Evolutionary conservation across 495 filamentous ascomycete species (phyloP).

Genomic region (Hyaloscypha hepaticicola): DNA sequence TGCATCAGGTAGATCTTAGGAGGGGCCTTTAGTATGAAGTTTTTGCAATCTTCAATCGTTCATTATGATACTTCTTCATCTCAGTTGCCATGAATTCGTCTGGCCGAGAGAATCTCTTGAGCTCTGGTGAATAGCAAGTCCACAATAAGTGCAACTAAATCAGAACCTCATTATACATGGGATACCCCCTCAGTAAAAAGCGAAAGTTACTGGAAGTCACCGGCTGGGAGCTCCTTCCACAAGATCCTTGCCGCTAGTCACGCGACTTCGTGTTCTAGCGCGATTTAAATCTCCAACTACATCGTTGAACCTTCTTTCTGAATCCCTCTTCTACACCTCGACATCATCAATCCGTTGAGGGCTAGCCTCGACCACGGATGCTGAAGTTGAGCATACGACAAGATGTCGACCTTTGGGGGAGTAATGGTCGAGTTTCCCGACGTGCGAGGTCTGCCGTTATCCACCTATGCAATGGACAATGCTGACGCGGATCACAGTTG

Average conservation of each 20-base stretch:
- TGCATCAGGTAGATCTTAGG: neutral
- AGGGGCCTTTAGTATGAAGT: neutral
- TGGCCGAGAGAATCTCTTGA: too few species aligned
- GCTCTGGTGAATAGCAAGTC: too few species aligned
- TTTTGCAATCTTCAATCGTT: neutral
- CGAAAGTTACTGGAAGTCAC: too few species aligned
- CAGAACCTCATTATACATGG: too few species aligned
- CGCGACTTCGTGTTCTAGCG: neutral
- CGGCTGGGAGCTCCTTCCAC: too few species aligned
- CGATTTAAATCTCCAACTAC: neutral
- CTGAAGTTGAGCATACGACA: neutral
- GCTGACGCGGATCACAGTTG: slow-evolving; percentile 46
- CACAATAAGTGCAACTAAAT: too few species aligned
- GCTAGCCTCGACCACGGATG: neutral
- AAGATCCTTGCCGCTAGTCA: too few species aligned
- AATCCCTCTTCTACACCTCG: neutral
- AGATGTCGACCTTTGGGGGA: slow-evolving; percentile 83
- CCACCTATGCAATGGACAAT: neutral
- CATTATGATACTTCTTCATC: neutral
- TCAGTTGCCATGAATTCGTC: neutral
- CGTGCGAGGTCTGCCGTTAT: slow-evolving; percentile 51
- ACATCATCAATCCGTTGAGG: neutral
- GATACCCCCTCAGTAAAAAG: too few species aligned
- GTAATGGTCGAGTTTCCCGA: slow-evolving; percentile 69
- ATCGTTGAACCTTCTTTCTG: neutral